Base-by-base conservation (phyloP, 345 rosid genomes). In the Ceriops tagal region DNA sequence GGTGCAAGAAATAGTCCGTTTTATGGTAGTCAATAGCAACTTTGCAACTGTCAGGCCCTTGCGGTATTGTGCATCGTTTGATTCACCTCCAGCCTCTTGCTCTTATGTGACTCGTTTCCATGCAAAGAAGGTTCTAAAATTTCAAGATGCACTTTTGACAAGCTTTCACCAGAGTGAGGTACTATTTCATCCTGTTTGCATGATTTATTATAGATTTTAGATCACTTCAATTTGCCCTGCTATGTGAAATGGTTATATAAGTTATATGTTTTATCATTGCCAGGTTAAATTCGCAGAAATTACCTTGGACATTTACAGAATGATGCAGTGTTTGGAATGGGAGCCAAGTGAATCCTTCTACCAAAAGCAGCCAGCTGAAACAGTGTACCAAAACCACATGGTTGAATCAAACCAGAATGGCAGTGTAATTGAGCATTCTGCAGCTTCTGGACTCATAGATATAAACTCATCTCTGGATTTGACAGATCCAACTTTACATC, bases 311-410 rank as follows among this genome's bases (percentile, higher is more conserved):
- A 78, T 89, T 24, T 84, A 85, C 71, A 85, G 99, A 71, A 95
- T 90, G 98, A 75, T 95, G 86, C 99, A 95, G 66, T 92, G 92
- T 80, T 76, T 95, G 83, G 99, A 92, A 76, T 95, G 98, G 98
- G 98, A 95, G 67, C 96, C 93, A 4, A 83, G 90, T 73, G 97
- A 92, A 75, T 82, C 92, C 64, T 83, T 84, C 77, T 86, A 78
- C 79, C 84, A 80, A 30, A 95, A 90, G 69, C 81, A 62, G 9
- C 82, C 86, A 26, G 69, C 28, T 21, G 73, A 71, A 68, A 57
- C 73, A 8, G 19, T 32, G 56, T 34, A 47, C 56, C 69, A 21
- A 73, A 78, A 47, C 47, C 59, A 31, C 61, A 64, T 64, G 15
- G 83, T 72, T 68, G 88, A 87, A 58, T 70, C 81, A 5, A 86